A percentile compares a stretch with the other conserved stretches of the same genome.
Conservation (phyloP, 768 basidiomycete genomes). For the Pisolithus albus region DNA sequence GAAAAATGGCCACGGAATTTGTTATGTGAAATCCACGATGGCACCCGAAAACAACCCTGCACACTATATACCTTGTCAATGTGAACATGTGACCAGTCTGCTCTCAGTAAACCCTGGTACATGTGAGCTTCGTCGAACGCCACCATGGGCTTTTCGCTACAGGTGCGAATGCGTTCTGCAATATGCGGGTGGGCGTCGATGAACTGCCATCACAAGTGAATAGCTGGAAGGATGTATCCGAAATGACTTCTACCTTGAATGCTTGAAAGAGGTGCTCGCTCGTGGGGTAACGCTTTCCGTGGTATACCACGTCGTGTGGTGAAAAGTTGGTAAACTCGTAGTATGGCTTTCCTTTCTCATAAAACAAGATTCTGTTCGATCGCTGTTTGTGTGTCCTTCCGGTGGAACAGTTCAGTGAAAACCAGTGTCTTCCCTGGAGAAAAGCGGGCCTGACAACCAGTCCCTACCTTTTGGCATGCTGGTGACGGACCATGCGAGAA, state of each 20-base stretch:
- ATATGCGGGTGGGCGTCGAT: constrained; percentile 51
- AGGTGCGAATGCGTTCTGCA: constrained; percentile 64
- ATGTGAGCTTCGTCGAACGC: constrained; percentile 64
- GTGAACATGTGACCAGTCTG: constrained; percentile 64
- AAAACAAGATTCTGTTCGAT: constrained; percentile 43
- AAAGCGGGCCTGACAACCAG: background rate
- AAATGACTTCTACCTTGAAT: constrained; percentile 43
- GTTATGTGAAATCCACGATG: background rate
- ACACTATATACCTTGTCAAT: constrained; percentile 42
- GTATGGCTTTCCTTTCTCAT: constrained; percentile 56
- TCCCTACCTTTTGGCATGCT: background rate
- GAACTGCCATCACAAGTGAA: constrained; percentile 36
- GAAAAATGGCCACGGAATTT: background rate
- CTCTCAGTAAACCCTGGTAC: constrained; percentile 54
- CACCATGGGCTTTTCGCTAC: constrained; percentile 50
- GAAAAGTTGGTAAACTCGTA: constrained; percentile 76
- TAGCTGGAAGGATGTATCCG: background rate
- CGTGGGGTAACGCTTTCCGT: constrained; percentile 61
- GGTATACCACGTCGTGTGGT: constrained; percentile 55
- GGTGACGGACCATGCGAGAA: background rate
- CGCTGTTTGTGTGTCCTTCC: background rate
- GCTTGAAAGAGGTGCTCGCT: constrained; percentile 77
- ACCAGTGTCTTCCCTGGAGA: background rate
- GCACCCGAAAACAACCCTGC: background rate
- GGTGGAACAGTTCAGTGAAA: background rate